Evolutionary conservation across 108 stramenopile genomes (phyloP), one percentile per base, ranked within the genome.

Genomic region (Stephanodiscus triporus): DNA sequence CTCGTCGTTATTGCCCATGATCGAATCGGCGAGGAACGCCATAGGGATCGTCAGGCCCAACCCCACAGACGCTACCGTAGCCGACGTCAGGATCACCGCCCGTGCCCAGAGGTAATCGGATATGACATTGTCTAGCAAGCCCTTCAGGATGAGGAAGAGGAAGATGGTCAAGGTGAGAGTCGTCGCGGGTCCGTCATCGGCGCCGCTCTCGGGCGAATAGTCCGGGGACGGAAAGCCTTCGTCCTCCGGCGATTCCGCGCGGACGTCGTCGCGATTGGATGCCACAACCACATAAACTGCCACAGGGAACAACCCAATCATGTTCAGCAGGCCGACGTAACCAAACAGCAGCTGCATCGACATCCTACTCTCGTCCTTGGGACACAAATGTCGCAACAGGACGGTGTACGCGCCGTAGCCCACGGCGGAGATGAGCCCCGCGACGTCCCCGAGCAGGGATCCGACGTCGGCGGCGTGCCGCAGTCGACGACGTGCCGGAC

Each of bases 11-110:
- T 70, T 60, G 22, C 79, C 87, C 76, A 95, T 62, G 23, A 93
- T n/a, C 40, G 66, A 72, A 75, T 98, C 97, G 63, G 92, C 84
- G 24, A 72, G 30, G 69, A 97, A 95, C 1, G 97, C 97, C 72
- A 98, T 73, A 17, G 99, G 99, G 26, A 99, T 97, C 32, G 99
- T 99, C 62, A 99, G 83, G 14, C 95, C 93, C 57, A 98, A 85
- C 9, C 96, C 97, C 6, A 99, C 97, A 0, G 97, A 96, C 9
- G 98, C 97, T 10, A 97, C 96, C 14, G 99, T 99, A 9, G 99
- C 96, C 26, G 88, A 91, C 14, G 98, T 99, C 68, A 98, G 85
- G 8, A 98, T 71, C 14, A 99, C 95, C 0, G 97, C 88, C 14
- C 96, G 85, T 13, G 97, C 97, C 97, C 97, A 99, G 57, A 99